phyloP scores from a whole-genome alignment of 352 stramenopile species.

The Globisporangium spiculum region DNA sequence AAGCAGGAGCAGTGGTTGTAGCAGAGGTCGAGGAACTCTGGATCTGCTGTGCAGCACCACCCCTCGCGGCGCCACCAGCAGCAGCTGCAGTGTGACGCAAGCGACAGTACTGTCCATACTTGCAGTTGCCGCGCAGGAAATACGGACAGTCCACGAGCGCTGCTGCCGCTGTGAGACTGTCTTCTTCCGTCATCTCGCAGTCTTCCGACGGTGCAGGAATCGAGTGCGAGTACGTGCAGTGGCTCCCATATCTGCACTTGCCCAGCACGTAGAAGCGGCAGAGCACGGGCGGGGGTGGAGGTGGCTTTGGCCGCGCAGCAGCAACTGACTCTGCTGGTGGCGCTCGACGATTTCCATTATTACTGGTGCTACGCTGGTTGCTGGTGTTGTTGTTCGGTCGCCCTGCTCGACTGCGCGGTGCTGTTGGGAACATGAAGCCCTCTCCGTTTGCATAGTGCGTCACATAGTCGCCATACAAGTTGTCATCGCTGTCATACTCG shows the following conservation, averaged over 20 bases:
- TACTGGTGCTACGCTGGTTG: background rate
- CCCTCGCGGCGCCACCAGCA: too few species aligned
- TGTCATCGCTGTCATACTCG: conserved; percentile 11
- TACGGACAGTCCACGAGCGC: conserved; percentile 73
- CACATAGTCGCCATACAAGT: conserved; percentile 12
- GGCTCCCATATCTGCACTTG: conserved; percentile 69
- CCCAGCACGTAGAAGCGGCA: conserved; percentile 80
- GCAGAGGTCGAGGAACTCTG: background rate
- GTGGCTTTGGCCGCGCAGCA: background rate
- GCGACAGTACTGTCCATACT: conserved; percentile 67
- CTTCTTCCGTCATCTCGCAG: conserved; percentile 30
- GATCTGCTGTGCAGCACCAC: background rate
- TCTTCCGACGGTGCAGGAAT: conserved; percentile 31
- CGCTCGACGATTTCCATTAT: background rate
- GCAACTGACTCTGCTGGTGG: background rate
- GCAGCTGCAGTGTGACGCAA: conserved; percentile 37
- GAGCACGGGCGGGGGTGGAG: conserved; percentile 32
- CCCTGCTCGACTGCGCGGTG: background rate
- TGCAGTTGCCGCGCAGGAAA: conserved; percentile 73
- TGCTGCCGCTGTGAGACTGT: conserved; percentile 41
- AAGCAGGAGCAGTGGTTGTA: background rate
- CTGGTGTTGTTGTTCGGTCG: background rate
- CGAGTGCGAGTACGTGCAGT: conserved; percentile 70
- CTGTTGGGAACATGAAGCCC: background rate
- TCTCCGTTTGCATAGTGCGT: background rate